Evolutionary conservation across 495 filamentous ascomycete genomes (phyloP).

Genomic region (Corynascus novoguineensis): DNA sequence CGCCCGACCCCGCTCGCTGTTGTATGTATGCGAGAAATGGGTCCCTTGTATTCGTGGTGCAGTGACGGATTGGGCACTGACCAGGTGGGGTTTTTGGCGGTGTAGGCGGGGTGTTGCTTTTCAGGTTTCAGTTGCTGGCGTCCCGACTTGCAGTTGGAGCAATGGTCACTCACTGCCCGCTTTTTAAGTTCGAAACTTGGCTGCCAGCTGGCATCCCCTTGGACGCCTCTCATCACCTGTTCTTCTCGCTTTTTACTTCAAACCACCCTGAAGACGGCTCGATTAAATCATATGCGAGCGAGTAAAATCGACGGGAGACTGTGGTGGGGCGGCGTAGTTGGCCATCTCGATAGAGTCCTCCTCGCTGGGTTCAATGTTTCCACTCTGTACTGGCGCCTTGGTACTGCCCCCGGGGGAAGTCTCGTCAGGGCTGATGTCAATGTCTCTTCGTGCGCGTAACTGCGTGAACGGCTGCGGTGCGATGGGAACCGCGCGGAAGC

Average conservation of each 20-base stretch:
- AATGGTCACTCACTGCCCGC: too few relatives aligned
- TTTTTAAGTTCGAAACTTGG: too few relatives aligned
- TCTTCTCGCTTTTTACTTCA: not conserved
- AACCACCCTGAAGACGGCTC: not conserved
- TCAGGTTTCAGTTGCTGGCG: too few relatives aligned
- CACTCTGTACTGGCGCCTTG: not conserved
- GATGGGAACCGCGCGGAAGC: not conserved
- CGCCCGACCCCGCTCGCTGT: too few relatives aligned
- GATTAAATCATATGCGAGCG: conserved; percentile 1
- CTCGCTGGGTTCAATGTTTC: conserved; percentile 14
- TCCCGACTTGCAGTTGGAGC: too few relatives aligned
- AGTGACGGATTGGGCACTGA: too few relatives aligned
- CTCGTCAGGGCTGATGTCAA: not conserved
- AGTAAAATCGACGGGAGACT: conserved; percentile 18
- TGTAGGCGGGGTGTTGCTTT: too few relatives aligned
- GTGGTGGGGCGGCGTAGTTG: conserved; percentile 18
- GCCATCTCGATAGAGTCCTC: conserved; percentile 23
- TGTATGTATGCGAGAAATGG: too few relatives aligned
- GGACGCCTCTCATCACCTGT: too few relatives aligned
- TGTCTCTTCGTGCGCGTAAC: not conserved
- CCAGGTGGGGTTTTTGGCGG: too few relatives aligned
- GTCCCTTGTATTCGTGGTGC: too few relatives aligned
- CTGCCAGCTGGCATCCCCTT: too few relatives aligned
- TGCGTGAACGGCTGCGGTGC: not conserved
- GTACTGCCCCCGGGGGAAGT: conserved; percentile 12